Conservation (phyloP, 768 basidiomycete species). For the Clitopilus passeckerianus region DNA sequence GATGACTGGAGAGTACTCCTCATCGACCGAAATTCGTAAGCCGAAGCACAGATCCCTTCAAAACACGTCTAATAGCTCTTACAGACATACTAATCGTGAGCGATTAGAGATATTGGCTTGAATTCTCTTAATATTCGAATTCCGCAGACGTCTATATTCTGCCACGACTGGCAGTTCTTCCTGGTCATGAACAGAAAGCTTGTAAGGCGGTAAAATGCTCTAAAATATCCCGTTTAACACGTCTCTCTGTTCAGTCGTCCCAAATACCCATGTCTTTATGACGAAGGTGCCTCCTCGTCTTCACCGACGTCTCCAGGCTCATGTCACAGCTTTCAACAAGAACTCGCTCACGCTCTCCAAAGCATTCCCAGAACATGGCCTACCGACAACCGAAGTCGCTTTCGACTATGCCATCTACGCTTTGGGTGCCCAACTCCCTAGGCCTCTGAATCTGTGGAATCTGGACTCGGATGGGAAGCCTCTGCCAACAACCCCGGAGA, state of each 20-base stretch:
- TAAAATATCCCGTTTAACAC: not conserved
- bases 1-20: conserved; percentile 50
- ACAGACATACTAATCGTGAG: conserved; percentile 46
- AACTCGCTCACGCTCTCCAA: conserved; percentile 40
- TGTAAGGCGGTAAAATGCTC: conserved; percentile 28
- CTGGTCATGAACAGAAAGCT: conserved; percentile 62
- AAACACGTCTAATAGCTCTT: not conserved
- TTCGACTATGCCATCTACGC: conserved; percentile 62
- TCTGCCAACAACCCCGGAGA: not conserved
- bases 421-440: conserved; percentile 52
- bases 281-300: conserved; percentile 20
- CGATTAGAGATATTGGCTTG: not conserved
- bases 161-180: conserved; percentile 50
- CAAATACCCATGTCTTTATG: conserved; percentile 45
- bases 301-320: conserved; percentile 35
- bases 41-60: conserved; percentile 1
- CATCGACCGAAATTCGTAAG: conserved; percentile 57
- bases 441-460: conserved; percentile 52
- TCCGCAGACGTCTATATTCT: conserved; percentile 50
- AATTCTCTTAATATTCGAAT: not conserved
- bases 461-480: conserved; percentile 10
- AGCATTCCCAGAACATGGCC: conserved; percentile 41
- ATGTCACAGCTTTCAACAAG: conserved; percentile 32
- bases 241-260: conserved; percentile 34
- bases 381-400: conserved; percentile 26